Evolutionary conservation across 495 filamentous ascomycete genomes (phyloP).

Genomic region (Oidiodendron maius): DNA sequence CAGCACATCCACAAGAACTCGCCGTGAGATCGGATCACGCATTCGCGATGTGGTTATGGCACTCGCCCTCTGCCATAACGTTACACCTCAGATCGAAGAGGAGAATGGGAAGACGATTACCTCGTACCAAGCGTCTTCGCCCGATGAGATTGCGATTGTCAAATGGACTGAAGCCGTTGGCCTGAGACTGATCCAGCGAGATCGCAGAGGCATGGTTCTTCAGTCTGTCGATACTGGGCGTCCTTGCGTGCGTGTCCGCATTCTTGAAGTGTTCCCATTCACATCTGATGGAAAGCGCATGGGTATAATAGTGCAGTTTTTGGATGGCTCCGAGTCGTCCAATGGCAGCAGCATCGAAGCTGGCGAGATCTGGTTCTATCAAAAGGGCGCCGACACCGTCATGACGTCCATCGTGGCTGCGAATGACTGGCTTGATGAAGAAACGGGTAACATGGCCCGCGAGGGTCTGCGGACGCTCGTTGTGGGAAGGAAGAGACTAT

Average conservation of each 20-base stretch:
- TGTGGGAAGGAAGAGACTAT: slow-evolving; percentile 79
- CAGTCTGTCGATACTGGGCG: slow-evolving; percentile 73
- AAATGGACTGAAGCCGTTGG: slow-evolving; percentile 93
- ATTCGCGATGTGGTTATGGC: slow-evolving; percentile 89
- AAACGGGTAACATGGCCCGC: slow-evolving; percentile 97
- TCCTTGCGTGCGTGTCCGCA: slow-evolving; percentile 76
- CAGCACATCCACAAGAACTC: slow-evolving; percentile 64
- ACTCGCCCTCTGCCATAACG: slow-evolving; percentile 93
- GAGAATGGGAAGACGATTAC: slow-evolving; percentile 71
- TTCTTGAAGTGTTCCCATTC: slow-evolving; percentile 94
- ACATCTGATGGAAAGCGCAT: slow-evolving; percentile 97
- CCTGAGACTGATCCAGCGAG: slow-evolving; percentile 75
- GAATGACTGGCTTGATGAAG: slow-evolving; percentile 98
- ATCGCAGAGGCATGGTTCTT: slow-evolving; percentile 76
- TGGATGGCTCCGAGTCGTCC: slow-evolving; percentile 40
- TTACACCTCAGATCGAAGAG: slow-evolving; percentile 85
- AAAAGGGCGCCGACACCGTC: slow-evolving; percentile 97
- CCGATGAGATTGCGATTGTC: slow-evolving; percentile 98
- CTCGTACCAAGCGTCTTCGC: slow-evolving; percentile 92
- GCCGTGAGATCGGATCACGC: slow-evolving; percentile 87
- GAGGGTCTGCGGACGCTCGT: slow-evolving; percentile 94
- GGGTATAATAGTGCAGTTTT: slow-evolving; percentile 92
- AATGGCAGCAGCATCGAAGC: slow-evolving; percentile 28
- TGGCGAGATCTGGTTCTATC: slow-evolving; percentile 94
- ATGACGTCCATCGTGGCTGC: slow-evolving; percentile 90